Percentiles rank a stretch among this genome's conserved stretches.
These are phyloP conservation scores for Pulicaria dysenterica DNA, from an alignment of 129 eudicot species.

Conservation along the genomic window DNA sequence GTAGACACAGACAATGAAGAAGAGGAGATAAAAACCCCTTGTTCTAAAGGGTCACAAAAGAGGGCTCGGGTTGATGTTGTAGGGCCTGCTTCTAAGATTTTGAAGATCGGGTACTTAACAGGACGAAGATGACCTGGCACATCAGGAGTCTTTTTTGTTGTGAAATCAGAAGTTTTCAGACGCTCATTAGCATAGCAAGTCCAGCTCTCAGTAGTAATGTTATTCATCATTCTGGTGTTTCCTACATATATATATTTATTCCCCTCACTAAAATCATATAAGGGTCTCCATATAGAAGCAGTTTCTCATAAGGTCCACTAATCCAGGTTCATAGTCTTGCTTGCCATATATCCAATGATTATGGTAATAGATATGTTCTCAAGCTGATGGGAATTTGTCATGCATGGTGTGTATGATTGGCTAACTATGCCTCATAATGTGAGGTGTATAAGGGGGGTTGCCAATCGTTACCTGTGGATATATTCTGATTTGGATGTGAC, in stretches of 20 bases:
- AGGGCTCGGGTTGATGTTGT: conserved; percentile 38
- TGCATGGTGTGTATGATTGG: conserved; percentile 19
- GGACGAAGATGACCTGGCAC: conserved; percentile 29
- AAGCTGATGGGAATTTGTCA: conserved; percentile 7
- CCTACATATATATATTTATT: conserved; percentile 6
- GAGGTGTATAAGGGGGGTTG: conserved; percentile 22
- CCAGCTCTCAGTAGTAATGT: conserved; percentile 20
- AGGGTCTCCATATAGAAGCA: conserved; percentile 22
- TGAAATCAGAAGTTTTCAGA: conserved; percentile 18
- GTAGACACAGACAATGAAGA: conserved; percentile 52
- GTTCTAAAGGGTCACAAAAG: conserved; percentile 41
- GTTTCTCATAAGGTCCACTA: conserved; percentile 20
- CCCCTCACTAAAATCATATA: conserved; percentile 24
- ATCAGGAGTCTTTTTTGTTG: background rate
- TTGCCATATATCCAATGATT: conserved; percentile 25
- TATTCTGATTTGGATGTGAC: background rate
- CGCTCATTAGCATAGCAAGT: conserved; percentile 25
- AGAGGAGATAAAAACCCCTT: conserved; percentile 23
- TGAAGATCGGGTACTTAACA: conserved; percentile 22
- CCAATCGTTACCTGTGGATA: conserved; percentile 5
- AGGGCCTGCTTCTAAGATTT: conserved; percentile 26
- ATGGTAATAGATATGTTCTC: conserved; percentile 15
- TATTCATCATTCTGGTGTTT: conserved; percentile 31
- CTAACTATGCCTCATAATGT: conserved; percentile 18
- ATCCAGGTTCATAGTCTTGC: conserved; percentile 20